These are phyloP conservation scores for Aspergillus sp. DNA, from an alignment of 2,329 filamentous ascomycete species.

Conservation along the genomic window DNA sequence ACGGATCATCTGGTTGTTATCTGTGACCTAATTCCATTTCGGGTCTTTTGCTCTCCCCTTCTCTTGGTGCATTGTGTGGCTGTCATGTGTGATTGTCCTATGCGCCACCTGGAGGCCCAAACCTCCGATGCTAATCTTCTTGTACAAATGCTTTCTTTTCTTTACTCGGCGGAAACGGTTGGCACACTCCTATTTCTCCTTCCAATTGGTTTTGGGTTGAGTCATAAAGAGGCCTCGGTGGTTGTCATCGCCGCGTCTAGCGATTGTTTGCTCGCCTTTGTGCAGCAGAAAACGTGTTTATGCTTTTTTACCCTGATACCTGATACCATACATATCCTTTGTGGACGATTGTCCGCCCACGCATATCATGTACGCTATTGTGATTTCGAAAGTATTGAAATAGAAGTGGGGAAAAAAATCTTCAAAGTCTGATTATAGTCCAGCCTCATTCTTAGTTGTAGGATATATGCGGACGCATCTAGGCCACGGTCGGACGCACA, in stretches of 20 bases:
- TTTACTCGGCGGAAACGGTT: constrained; percentile 14
- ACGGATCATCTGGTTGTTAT: constrained; percentile 25
- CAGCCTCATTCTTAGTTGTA: background rate
- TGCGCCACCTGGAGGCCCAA: constrained; percentile 15
- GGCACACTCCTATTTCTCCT: constrained; percentile 16
- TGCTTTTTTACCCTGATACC: constrained; percentile 23
- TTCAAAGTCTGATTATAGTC: background rate
- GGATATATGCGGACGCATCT: background rate
- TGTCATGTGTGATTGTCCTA: constrained; percentile 25
- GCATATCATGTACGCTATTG: constrained; percentile 18
- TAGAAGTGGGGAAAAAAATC: constrained; percentile 4
- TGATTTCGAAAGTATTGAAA: constrained; percentile 4
- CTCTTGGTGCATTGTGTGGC: constrained; percentile 32
- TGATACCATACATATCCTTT: constrained; percentile 26
- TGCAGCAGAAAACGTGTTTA: constrained; percentile 15
- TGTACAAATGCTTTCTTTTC: constrained; percentile 31
- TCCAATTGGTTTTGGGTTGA: constrained; percentile 10
- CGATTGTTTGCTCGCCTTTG: constrained; percentile 10
- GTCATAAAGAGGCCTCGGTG: constrained; percentile 9
- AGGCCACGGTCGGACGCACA: constrained; percentile 3
- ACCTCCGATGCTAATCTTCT: constrained; percentile 27
- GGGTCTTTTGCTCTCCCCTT: constrained; percentile 22
- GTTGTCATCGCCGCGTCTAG: constrained; percentile 18
- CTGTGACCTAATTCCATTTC: constrained; percentile 20
- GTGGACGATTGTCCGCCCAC: constrained; percentile 13